These are phyloP conservation scores for Macrophomina tecta DNA, from an alignment of 2,329 filamentous ascomycete species.

Conservation along the genomic window DNA sequence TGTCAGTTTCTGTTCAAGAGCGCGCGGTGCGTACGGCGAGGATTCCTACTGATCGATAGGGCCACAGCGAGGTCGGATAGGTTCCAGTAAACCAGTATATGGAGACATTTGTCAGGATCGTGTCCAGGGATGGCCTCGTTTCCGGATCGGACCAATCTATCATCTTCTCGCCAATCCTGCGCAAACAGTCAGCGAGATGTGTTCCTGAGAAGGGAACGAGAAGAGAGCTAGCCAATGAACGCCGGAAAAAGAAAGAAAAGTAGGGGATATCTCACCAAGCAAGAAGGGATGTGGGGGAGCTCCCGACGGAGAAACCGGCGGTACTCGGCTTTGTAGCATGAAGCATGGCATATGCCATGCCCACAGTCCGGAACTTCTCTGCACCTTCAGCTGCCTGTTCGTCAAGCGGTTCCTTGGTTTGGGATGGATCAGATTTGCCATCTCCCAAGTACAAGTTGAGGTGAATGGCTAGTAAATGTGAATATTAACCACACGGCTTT, in stretches of 20 bases:
- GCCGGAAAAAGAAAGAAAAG: not conserved
- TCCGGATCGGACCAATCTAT: slow-evolving; percentile 58
- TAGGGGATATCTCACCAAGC: slow-evolving; percentile 50
- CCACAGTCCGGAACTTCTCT: slow-evolving; percentile 49
- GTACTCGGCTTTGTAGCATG: slow-evolving; percentile 64
- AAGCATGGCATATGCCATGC: slow-evolving; percentile 57
- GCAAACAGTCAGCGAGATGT: slow-evolving; percentile 32
- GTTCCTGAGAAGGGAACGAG: slow-evolving; percentile 34
- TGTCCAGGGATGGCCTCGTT: slow-evolving; percentile 43
- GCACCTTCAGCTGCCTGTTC: slow-evolving; percentile 45
- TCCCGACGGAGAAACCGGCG: slow-evolving; percentile 60
- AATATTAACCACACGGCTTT: not conserved
- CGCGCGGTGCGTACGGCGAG: too few species aligned
- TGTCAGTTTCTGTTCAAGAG: not conserved
- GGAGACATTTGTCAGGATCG: slow-evolving; percentile 57
- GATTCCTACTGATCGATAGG: slow-evolving; percentile 50
- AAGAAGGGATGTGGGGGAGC: slow-evolving; percentile 62
- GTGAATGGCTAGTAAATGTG: not conserved
- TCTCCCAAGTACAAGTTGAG: not conserved
- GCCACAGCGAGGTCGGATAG: slow-evolving; percentile 56
- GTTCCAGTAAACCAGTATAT: slow-evolving; percentile 64
- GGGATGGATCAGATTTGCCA: too few species aligned
- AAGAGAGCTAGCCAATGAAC: slow-evolving; percentile 37
- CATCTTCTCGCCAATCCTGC: slow-evolving; percentile 53
- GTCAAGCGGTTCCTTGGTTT: slow-evolving; percentile 39